Evolutionary conservation across 208 protist genomes (phyloP).

Genomic region (Leishmania turanica): DNA sequence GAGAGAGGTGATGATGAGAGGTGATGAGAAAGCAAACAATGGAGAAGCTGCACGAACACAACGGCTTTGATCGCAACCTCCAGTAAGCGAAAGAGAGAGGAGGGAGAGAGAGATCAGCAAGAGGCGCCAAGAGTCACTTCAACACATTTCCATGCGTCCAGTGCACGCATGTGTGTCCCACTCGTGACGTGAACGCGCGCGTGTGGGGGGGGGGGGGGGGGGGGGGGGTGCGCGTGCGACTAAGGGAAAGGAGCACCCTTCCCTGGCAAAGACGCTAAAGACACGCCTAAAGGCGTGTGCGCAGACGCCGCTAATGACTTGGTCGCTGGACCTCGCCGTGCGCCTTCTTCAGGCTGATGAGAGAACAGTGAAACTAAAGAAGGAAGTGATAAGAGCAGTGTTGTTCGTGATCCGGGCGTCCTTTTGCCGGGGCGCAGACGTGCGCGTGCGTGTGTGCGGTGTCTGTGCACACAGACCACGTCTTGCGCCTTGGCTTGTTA

Average conservation of each 20-base stretch:
- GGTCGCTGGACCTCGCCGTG: background rate
- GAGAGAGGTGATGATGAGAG: background rate
- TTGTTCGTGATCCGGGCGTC: background rate
- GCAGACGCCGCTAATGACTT: background rate
- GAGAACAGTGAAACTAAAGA: background rate
- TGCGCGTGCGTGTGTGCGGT: background rate
- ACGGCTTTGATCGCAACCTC: background rate
- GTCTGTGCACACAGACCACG: background rate
- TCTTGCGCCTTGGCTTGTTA: background rate
- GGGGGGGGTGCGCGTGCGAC: background rate
- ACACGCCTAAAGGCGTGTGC: background rate
- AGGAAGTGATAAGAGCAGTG: background rate
- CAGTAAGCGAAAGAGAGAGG: background rate
- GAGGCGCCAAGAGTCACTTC: background rate
- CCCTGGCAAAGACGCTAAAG: background rate
- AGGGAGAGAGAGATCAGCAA: background rate
- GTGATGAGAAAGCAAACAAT: background rate
- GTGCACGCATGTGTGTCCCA: background rate
- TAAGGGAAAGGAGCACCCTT: background rate
- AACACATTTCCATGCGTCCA: background rate
- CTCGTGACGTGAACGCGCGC: background rate
- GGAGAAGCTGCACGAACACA: background rate
- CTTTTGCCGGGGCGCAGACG: background rate
- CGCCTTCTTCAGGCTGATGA: background rate
- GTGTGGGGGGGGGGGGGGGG: background rate